Evolutionary conservation across 2,329 filamentous ascomycete genomes (phyloP), one percentile per base, ranked within the genome.

Genomic region (Phialophora expanda): DNA sequence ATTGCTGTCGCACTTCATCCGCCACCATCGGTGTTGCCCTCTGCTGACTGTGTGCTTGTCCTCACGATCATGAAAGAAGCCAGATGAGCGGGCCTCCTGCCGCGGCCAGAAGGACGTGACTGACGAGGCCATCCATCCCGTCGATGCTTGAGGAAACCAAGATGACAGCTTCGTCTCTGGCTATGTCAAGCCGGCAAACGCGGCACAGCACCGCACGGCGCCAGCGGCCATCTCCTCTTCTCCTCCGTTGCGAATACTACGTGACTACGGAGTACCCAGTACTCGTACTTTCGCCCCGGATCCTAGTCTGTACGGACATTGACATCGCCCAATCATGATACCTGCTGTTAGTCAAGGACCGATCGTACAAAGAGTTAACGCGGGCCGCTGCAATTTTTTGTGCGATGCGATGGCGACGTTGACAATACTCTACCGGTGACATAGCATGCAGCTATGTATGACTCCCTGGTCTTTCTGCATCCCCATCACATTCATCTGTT

Each of bases 211-310:
- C 53, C 48, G 26, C 28, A 11, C 28, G 3, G 24, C 14, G 4
- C 28, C 53, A 12, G 53, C 53, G 53, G 24, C 28, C 53, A 55
- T 55, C 28, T 55, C 28, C 28, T 55, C 28, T 55, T 34, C 11
- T 55, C 51, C 51, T 30, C 51, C 51, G 11, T 12, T 30, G 24
- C 24, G 9, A 55, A 14, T 30, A 32, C 24, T n/a, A 24, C 3
- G 24, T 24, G 24, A 24, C 24, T 24, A 24, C 24, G 24, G 2
- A 24, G 24, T 24, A 32, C 53, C 17, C 24, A 24, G 24, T 24
- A 32, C 53, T 17, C 17, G 6, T 20, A n/a, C 11, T 24, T 34
- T 20, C 12, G 2, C 24, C 11, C 14, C 48, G n/a, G 22, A 22
- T n/a, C 11, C 14, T 51, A 24, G 48, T 7, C 9, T 51, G 20